A percentile compares a stretch with the other conserved stretches of the same genome.
Evolutionary conservation across 2,329 filamentous ascomycete genomes (phyloP).

Genomic region (Ophiocordyceps camponoti-leonardi): DNA sequence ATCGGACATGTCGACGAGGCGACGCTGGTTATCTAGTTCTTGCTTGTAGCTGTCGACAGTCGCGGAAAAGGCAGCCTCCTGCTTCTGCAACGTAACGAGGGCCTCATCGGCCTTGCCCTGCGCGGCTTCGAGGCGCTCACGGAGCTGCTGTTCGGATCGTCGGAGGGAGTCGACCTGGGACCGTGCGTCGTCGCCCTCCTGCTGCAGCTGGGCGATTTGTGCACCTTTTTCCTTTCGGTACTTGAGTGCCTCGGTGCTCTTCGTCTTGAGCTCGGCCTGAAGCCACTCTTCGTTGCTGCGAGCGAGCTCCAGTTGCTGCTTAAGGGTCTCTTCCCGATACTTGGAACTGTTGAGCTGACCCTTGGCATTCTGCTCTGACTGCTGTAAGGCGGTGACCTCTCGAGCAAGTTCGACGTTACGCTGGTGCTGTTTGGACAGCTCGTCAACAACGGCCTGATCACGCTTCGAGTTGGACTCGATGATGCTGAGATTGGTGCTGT

Average conservation of each 20-base stretch:
- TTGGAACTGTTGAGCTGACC: conserved; percentile 66
- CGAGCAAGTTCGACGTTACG: conserved; percentile 73
- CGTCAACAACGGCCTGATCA: conserved; percentile 70
- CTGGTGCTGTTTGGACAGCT: conserved; percentile 75
- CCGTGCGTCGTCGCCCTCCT: conserved; percentile 70
- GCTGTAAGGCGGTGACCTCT: conserved; percentile 66
- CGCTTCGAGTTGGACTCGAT: conserved; percentile 80
- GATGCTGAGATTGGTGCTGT: conserved; percentile 74
- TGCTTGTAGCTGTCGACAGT: conserved; percentile 76
- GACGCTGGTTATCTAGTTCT: conserved; percentile 64
- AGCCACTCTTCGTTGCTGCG: conserved; percentile 90
- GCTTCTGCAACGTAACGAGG: conserved; percentile 63
- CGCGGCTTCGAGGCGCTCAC: conserved; percentile 65
- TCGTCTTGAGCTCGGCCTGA: conserved; percentile 79
- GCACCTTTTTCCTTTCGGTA: conserved; percentile 90
- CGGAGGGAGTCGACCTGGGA: conserved; percentile 62
- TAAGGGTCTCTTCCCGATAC: conserved; percentile 76
- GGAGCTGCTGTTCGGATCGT: conserved; percentile 63
- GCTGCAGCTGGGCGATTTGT: conserved; percentile 74
- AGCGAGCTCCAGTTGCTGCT: conserved; percentile 78
- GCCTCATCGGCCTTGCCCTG: conserved; percentile 78
- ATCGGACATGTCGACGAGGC: conserved; percentile 68
- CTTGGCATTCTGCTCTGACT: conserved; percentile 67
- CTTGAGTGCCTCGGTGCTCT: conserved; percentile 71
- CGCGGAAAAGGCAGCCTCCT: conserved; percentile 67